phyloP scores from a whole-genome alignment of 768 basidiomycete species.

The Mycena capillaripes region DNA sequence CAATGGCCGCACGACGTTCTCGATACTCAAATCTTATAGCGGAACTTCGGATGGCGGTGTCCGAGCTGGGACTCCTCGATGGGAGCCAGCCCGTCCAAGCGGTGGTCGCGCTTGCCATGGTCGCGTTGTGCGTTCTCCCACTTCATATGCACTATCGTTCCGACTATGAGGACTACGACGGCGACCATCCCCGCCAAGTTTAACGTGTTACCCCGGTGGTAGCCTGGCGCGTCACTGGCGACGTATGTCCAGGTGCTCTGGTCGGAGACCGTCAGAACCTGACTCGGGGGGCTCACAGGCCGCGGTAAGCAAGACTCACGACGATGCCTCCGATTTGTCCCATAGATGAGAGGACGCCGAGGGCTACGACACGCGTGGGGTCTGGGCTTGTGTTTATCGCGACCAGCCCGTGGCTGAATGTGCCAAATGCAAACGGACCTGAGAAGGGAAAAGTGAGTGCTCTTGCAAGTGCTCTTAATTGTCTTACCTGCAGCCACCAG shows the following conservation, averaged over 20 bases:
- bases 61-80: constrained; percentile 6
- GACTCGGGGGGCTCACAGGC: background rate
- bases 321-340: constrained; percentile 17
- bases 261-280: background rate
- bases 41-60: constrained; percentile 14
- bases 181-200: constrained; percentile 5
- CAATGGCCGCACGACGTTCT: background rate
- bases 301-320: constrained; percentile 1
- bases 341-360: constrained; percentile 14
- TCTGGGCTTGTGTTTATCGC: constrained; percentile 19
- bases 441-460: background rate
- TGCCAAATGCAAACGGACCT: constrained; percentile 13
- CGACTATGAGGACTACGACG: background rate
- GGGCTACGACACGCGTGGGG: constrained; percentile 15
- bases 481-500: constrained; percentile 13
- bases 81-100: constrained; percentile 1
- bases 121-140: constrained; percentile 16
- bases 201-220: constrained; percentile 10
- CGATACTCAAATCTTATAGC: constrained; percentile 15
- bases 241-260: constrained; percentile 21
- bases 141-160: constrained; percentile 2
- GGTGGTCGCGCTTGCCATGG: background rate
- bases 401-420: constrained; percentile 9
- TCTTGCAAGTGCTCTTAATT: background rate
- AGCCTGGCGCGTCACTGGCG: constrained; percentile 3